Conservation (phyloP, 2,329 filamentous ascomycete species). For the Stenocarpella maydis region DNA sequence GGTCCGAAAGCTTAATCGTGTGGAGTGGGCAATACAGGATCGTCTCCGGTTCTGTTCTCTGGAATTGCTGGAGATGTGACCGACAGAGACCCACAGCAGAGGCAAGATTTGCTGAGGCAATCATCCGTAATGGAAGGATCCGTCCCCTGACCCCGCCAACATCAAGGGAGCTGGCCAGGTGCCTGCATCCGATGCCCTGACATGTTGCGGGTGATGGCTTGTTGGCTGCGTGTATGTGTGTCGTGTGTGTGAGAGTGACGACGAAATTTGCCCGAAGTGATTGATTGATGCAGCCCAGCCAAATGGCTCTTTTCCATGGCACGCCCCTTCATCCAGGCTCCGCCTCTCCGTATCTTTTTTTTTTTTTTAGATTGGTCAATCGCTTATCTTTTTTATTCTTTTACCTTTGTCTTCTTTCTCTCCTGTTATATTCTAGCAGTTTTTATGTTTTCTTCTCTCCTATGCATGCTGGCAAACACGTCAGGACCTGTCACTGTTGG, state of each 20-base stretch:
- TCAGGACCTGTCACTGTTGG: not conserved
- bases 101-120: slow-evolving; percentile 22
- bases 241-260: not conserved
- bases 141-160: slow-evolving; percentile 8
- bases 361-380: too few relatives aligned
- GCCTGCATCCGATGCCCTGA: slow-evolving; percentile 22
- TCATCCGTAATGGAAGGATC: slow-evolving; percentile 19
- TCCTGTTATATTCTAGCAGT: too few relatives aligned
- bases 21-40: slow-evolving; percentile 9
- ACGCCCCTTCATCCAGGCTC: too few relatives aligned
- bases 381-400: too few relatives aligned
- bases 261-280: not conserved
- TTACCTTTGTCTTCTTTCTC: too few relatives aligned
- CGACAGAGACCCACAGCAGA: slow-evolving; percentile 8
- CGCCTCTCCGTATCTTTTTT: not conserved
- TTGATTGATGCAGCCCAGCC: slow-evolving; percentile 11
- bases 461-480: too few relatives aligned
- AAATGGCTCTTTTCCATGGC: not conserved
- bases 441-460: too few relatives aligned
- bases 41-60: slow-evolving; percentile 18
- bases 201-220: not conserved
- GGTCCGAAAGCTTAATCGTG: slow-evolving; percentile 30
- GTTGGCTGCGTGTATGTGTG: not conserved
- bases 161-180: not conserved
- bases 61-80: slow-evolving; percentile 23